Conservation (phyloP, 2,329 filamentous ascomycete species). For the Rutstroemia sp. region DNA sequence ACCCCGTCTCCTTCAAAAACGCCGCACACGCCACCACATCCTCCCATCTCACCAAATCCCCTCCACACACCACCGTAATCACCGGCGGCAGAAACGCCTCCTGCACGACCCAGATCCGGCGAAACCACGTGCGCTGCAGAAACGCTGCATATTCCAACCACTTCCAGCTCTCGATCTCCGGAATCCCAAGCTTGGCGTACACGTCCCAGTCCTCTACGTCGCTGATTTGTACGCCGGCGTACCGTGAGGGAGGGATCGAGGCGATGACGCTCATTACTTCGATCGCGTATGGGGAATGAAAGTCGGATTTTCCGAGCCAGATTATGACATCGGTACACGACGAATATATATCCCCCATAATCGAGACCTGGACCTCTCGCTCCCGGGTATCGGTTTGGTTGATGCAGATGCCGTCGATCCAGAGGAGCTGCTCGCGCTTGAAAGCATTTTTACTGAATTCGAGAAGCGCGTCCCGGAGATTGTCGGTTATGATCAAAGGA, state of each 20-base stretch:
- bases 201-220: slow-evolving; percentile 4
- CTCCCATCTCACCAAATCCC: slow-evolving; percentile 4
- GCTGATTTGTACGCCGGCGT: not conserved
- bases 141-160: slow-evolving; percentile 13
- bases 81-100: slow-evolving; percentile 9
- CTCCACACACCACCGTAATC: slow-evolving; percentile 3
- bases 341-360: slow-evolving; percentile 13
- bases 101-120: slow-evolving; percentile 13
- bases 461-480: not conserved
- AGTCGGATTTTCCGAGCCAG: slow-evolving; percentile 10
- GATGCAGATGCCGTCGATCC: slow-evolving; percentile 16
- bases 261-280: not conserved
- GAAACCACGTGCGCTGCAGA: slow-evolving; percentile 12
- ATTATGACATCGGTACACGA: slow-evolving; percentile 9
- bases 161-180: not conserved
- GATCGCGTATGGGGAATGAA: slow-evolving; percentile 1
- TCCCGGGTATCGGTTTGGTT: slow-evolving; percentile 12
- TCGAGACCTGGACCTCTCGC: slow-evolving; percentile 6
- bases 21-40: slow-evolving; percentile 6
- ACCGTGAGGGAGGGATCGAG: not conserved
- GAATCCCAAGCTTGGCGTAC: slow-evolving; percentile 6
- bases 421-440: not conserved
- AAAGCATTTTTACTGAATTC: not conserved
- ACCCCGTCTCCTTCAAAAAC: slow-evolving; percentile 6
- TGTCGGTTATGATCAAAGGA: not conserved